A percentile compares a stretch with the other conserved stretches of the same genome.
These are phyloP conservation scores for Plasmodium billcollinsi DNA, from an alignment of 169 alveolate species.

Conservation along the genomic window DNA sequence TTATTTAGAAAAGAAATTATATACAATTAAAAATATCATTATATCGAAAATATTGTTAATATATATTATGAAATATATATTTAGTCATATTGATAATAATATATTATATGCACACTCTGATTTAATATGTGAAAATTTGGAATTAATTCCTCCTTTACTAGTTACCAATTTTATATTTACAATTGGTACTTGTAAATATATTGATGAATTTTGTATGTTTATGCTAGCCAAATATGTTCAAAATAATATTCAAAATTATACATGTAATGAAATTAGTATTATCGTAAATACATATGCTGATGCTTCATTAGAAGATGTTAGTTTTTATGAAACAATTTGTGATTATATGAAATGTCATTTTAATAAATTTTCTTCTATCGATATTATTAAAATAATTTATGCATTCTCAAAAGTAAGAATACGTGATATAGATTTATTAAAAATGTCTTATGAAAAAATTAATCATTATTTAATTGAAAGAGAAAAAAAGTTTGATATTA, in stretches of 20 bases:
- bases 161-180: conserved; percentile 70
- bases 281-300: conserved; percentile 75
- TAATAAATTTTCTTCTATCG: conserved; percentile 33
- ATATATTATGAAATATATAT: conserved; percentile 63
- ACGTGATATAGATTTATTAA: conserved; percentile 42
- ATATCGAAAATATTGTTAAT: conserved; percentile 27
- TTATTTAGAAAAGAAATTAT: conserved; percentile 21
- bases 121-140: conserved; percentile 61
- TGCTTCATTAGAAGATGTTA: conserved; percentile 70
- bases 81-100: conserved; percentile 62
- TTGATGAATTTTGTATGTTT: conserved; percentile 75
- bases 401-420: conserved; percentile 71
- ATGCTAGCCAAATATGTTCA: conserved; percentile 75
- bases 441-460: conserved; percentile 57
- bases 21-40: conserved; percentile 19
- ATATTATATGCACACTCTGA: conserved; percentile 69
- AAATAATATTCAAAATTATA: conserved; percentile 36
- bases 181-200: conserved; percentile 70
- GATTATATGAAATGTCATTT: conserved; percentile 42
- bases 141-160: conserved; percentile 45
- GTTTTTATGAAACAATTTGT: conserved; percentile 74
- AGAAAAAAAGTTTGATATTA: conserved; percentile 16
- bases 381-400: conserved; percentile 48
- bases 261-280: conserved; percentile 45
- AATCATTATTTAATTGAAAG: conserved; percentile 40